A percentile compares a stretch with the other conserved stretches of the same genome.
Conservation (phyloP, 495 filamentous ascomycete species). For the Trichoderma parareesei region DNA sequence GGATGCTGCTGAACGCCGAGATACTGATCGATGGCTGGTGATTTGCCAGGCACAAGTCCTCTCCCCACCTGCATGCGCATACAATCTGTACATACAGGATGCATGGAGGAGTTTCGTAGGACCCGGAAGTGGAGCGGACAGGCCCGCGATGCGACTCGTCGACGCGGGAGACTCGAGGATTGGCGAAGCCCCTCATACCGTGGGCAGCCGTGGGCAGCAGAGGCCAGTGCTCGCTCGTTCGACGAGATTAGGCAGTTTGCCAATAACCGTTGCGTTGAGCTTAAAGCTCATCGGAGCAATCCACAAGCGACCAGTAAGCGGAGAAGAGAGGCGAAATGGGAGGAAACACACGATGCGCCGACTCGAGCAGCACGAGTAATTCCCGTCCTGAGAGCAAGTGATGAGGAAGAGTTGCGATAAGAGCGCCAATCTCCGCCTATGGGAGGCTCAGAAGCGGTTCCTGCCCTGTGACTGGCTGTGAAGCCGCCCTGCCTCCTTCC, state of each 20-base stretch:
- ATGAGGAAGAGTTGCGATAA: background rate
- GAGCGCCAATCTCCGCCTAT: slow-evolving; percentile 4
- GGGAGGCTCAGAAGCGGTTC: background rate
- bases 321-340: background rate
- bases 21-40: background rate
- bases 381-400: background rate
- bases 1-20: slow-evolving; percentile 1
- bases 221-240: background rate
- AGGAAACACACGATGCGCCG: background rate
- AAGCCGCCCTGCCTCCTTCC: slow-evolving; percentile 6
- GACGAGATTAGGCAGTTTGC: background rate
- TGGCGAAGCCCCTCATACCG: too few relatives aligned
- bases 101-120: background rate
- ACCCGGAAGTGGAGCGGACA: background rate
- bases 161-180: too few relatives aligned
- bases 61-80: background rate
- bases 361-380: background rate
- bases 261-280: background rate
- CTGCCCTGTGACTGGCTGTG: background rate
- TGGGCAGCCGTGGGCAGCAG: background rate
- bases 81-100: background rate
- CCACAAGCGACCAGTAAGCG: background rate
- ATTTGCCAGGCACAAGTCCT: background rate
- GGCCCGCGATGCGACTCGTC: background rate
- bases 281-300: background rate